Evolutionary conservation across 495 filamentous ascomycete genomes (phyloP).

Genomic region (Daldinia decipiens): DNA sequence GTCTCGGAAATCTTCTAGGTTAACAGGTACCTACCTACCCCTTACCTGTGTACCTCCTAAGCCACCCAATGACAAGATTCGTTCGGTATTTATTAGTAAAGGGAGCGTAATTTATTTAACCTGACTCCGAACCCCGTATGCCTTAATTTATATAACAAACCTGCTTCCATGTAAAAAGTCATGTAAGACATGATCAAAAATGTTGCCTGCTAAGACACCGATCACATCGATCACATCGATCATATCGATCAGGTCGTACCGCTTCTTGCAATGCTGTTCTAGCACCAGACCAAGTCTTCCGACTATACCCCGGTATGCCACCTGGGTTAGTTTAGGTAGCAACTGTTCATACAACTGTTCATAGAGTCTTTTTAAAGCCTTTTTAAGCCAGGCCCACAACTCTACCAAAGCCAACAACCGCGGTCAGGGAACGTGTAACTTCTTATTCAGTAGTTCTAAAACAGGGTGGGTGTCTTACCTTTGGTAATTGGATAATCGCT

Average conservation of each 20-base stretch:
- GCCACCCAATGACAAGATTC: neutral
- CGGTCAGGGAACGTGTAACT: no score
- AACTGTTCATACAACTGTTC: no score
- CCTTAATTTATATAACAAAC: neutral
- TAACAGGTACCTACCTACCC: no score
- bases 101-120: neutral
- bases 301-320: conserved; percentile 25
- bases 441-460: no score
- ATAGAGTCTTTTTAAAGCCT: no score
- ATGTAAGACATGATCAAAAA: conserved; percentile 9
- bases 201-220: conserved; percentile 38
- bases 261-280: conserved; percentile 29
- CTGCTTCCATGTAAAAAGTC: neutral
- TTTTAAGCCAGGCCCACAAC: no score
- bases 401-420: conserved; percentile 37
- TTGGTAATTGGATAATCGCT: conserved; percentile 19
- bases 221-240: conserved; percentile 4
- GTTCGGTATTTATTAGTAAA: neutral
- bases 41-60: neutral
- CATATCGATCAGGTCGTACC: neutral
- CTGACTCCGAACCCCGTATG: neutral
- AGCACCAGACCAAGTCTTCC: conserved; percentile 26
- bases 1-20: neutral
- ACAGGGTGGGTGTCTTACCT: conserved; percentile 7
- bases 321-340: conserved; percentile 24